Evolutionary conservation across 805 yeast species (phyloP).

Genomic region (Maudiozyma bulderi): DNA sequence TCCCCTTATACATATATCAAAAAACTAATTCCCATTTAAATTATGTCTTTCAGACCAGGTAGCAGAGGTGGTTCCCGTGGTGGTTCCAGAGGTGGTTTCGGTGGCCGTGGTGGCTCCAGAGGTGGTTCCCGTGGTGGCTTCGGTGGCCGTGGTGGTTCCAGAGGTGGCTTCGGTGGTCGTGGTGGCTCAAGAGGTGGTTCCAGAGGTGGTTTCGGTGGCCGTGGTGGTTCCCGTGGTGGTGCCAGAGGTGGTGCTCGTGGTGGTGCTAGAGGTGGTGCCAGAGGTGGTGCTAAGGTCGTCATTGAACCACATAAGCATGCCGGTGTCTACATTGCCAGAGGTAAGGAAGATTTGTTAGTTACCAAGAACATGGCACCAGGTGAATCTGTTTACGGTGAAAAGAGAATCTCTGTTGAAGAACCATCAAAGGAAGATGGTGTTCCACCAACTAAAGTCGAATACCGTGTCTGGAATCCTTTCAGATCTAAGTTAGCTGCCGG

Average conservation of each 20-base stretch:
- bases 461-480: slow-evolving; percentile 99
- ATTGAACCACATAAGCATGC: slow-evolving; percentile 98
- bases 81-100: slow-evolving; percentile 22
- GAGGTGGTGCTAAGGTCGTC: slow-evolving; percentile 91
- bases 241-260: slow-evolving; percentile 46
- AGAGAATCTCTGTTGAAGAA: slow-evolving; percentile 88
- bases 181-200: slow-evolving; percentile 34
- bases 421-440: slow-evolving; percentile 82
- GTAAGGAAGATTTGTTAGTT: slow-evolving; percentile 96
- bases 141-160: slow-evolving; percentile 15
- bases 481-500: slow-evolving; percentile 99
- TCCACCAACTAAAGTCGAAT: slow-evolving; percentile 89
- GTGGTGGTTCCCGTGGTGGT: slow-evolving; percentile 33
- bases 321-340: slow-evolving; percentile 98
- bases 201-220: slow-evolving; percentile 33
- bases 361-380: slow-evolving; percentile 98
- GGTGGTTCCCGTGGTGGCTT: slow-evolving; percentile 36
- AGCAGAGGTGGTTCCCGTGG: slow-evolving; percentile 52
- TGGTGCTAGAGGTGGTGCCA: slow-evolving; percentile 65
- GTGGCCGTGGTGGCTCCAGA: slow-evolving; percentile 34
- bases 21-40: not conserved
- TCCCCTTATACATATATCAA: not conserved
- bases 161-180: slow-evolving; percentile 23
- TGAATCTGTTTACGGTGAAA: slow-evolving; percentile 97
- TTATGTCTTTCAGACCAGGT: slow-evolving; percentile 74